These are phyloP conservation scores for Penicillium argentinense DNA, from an alignment of 495 filamentous ascomycete genomes.

Conservation along the genomic window DNA sequence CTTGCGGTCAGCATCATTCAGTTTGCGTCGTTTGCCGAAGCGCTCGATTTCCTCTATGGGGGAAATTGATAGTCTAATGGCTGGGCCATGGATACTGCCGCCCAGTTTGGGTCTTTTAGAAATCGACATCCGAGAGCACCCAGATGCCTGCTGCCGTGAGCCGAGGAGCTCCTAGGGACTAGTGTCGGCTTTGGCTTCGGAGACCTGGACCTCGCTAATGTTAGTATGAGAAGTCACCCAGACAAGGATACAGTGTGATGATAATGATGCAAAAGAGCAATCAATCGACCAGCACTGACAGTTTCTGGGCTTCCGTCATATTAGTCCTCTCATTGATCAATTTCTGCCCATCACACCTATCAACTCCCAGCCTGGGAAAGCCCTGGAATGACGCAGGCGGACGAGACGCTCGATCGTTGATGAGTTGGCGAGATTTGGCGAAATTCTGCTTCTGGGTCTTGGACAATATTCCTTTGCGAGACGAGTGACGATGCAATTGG, in stretches of 20 bases:
- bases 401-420: conserved; percentile 9
- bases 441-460: conserved; percentile 33
- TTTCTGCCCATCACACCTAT: no score
- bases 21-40: conserved; percentile 40
- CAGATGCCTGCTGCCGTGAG: conserved; percentile 10
- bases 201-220: neutral
- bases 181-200: neutral
- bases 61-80: conserved; percentile 35
- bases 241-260: neutral
- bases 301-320: neutral
- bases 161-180: neutral
- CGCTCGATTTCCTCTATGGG: conserved; percentile 26
- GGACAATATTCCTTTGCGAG: conserved; percentile 21
- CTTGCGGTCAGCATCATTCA: conserved; percentile 33
- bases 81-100: conserved; percentile 29
- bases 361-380: conserved; percentile 9
- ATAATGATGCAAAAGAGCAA: no score
- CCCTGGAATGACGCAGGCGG: conserved; percentile 12
- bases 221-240: no score
- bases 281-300: conserved; percentile 18
- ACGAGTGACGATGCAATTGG: conserved; percentile 39
- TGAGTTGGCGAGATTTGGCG: conserved; percentile 22
- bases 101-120: conserved; percentile 39
- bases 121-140: conserved; percentile 32
- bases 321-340: no score